Evolutionary conservation across 2,329 filamentous ascomycete species (phyloP), one percentile per base, ranked within the genome.

Genomic region (Ophiostoma sp.): DNA sequence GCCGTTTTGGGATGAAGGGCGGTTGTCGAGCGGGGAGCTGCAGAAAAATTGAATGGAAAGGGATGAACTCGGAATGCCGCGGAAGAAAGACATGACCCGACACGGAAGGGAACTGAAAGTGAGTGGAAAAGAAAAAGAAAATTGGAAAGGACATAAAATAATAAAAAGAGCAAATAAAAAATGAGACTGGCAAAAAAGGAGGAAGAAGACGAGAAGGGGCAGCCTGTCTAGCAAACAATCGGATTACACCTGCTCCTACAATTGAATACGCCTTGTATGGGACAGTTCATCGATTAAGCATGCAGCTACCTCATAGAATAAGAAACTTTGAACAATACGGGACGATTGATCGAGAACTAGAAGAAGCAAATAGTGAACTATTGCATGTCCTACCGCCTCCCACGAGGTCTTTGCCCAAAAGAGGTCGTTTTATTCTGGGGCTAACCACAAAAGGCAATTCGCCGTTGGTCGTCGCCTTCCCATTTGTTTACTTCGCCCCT

Each of bases 401-500:
- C 19, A 63, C 59, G 33, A 59, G 55, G 28, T 9, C 55, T 19
- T 31, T n/a, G 11, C 50, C 25, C 50, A 15, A 63, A 39, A 39
- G 31, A 63, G 31, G 57, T 11, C 2, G 5, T n/a, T n/a, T n/a
- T 66, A 28, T n/a, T 45, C 19, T 48, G 36, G 52, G 19, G 45
- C 64, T 69, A 69, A 19, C 64, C 64, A 17, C 1, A 68, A 19
- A 17, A 31, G 63, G 63, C 22, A 68, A 50, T 68, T 31, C 9
- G 15, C 22, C 57, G 22, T 5, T 61, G 12, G 39, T 11, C 12
- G 48, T 52, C 6, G 25, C 25, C 17, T 69, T 52, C 42, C 42
- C 19, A 17, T 69, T 69, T 69, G 64, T 69, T 69, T 69, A 69
- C 64, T 52, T 66, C 17, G 42, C 42, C 42, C 39, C 64, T 48